A percentile compares a stretch with the other conserved stretches of the same genome.
Evolutionary conservation across 768 basidiomycete genomes (phyloP).

Genomic region (Boletus subparvulus): DNA sequence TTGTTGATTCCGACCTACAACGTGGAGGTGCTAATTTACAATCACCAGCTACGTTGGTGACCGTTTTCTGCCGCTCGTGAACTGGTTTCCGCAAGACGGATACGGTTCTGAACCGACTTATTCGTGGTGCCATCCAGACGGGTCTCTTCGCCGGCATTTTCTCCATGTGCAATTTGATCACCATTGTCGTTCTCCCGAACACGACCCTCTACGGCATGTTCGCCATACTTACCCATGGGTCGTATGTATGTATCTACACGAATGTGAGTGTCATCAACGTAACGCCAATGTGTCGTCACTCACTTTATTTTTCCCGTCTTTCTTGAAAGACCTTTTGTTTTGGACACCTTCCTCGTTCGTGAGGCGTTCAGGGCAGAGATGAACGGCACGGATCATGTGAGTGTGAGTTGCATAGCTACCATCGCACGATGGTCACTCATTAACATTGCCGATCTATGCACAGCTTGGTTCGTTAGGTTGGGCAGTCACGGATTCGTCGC

Average conservation of each 20-base stretch:
- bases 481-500: neutral
- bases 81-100: slow-evolving; percentile 57
- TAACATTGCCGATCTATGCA: neutral
- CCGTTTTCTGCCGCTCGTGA: slow-evolving; percentile 25
- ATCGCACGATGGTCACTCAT: neutral
- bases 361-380: neutral
- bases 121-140: slow-evolving; percentile 3
- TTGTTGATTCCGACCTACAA: no score
- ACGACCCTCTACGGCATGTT: slow-evolving; percentile 40
- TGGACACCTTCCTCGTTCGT: slow-evolving; percentile 12
- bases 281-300: neutral
- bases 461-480: slow-evolving; percentile 5
- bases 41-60: slow-evolving; percentile 15
- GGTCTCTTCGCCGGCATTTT: neutral
- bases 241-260: slow-evolving; percentile 47
- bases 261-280: no score
- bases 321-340: neutral
- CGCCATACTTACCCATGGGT: slow-evolving; percentile 36
- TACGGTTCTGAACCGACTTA: slow-evolving; percentile 29
- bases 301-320: neutral
- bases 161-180: slow-evolving; percentile 38
- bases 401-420: neutral
- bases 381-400: neutral
- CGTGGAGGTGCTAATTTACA: neutral
- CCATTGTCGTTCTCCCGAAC: slow-evolving; percentile 28